Base-by-base conservation (phyloP, 2,329 filamentous ascomycete genomes). In the Colletotrichum navitas region DNA sequence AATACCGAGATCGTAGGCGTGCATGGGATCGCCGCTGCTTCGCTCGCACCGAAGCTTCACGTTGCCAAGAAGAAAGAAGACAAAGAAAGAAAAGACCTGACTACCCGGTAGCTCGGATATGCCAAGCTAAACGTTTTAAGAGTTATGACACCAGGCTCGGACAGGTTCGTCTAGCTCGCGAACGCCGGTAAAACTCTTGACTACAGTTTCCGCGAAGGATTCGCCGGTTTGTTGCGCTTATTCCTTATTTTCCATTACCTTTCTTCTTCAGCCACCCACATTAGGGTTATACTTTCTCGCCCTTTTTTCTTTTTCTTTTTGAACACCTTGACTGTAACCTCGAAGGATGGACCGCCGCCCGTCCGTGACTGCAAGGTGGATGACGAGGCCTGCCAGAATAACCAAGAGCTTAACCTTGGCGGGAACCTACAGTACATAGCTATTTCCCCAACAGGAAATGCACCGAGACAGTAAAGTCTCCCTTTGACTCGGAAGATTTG, bases 321-420 rank as follows among this genome's bases (percentile, higher is more conserved):
- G 18, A 24, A 51, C 49, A 26, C 49, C 61, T 54, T 63, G 26
- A 52, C 54, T 6, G 18, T 34, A 63, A 56, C 62, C 39, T 64
- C 55, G 26, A 34, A 11, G 7, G 29, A 18, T 43, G 39, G 39
- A 26, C 21, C 8, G 21, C n/a, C 59, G 36, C 21, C 24, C 34
- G n/a, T n/a, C 18, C 26, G 34, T 34, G 51, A 45, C 43, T 58
- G 29, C 36, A 36, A 68, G 59, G 49, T 60, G 29, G 59, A 60
- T 63, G 65, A 63, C 59, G 45, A 71, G 49, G 65, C 58, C 59
- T 68, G 59, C 59, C 68, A 71, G 43, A 18, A 16, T n/a, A 63
- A 54, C 36, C 29, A 56, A 24, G 12, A 64, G 36, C 34, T 45
- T 60, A 63, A 59, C 45, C 65, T 63, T 60, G 52, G n/a, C 59